These are phyloP conservation scores for Pouteria glomerata DNA, from an alignment of 148 eudicot species.

Conservation along the genomic window DNA sequence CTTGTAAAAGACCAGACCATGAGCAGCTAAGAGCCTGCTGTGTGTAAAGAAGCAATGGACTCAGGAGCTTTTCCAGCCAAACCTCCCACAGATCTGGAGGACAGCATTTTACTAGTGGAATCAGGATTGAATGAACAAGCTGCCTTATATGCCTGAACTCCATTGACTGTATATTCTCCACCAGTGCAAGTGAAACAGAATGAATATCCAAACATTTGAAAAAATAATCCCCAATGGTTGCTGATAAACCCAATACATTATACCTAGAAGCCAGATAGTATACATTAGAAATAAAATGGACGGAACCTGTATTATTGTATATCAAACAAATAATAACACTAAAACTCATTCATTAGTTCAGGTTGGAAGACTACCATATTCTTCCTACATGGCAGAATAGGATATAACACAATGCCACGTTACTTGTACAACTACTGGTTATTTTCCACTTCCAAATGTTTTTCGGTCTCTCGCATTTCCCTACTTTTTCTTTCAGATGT, in stretches of 20 bases:
- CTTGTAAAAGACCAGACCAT: constrained; percentile 82
- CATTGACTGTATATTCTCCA: constrained; percentile 89
- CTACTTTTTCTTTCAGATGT: neutral
- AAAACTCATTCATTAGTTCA: neutral
- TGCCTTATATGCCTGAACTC: constrained; percentile 88
- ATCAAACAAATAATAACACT: neutral
- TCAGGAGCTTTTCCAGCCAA: constrained; percentile 80
- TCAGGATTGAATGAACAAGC: constrained; percentile 72
- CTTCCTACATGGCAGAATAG: neutral
- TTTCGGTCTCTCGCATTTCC: neutral
- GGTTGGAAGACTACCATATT: neutral
- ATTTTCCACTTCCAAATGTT: neutral
- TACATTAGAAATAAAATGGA: neutral
- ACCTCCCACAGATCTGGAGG: constrained; percentile 67
- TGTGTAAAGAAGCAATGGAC: constrained; percentile 59
- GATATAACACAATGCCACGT: neutral
- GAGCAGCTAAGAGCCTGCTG: constrained; percentile 72
- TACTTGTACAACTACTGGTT: neutral
- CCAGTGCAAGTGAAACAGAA: constrained; percentile 54
- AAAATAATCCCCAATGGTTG: constrained; percentile 76
- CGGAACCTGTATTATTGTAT: neutral
- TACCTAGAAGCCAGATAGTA: constrained; percentile 45
- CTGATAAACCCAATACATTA: constrained; percentile 81
- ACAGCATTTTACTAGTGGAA: constrained; percentile 70
- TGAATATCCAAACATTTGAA: constrained; percentile 59